phyloP scores from a whole-genome alignment of 495 filamentous ascomycete genomes.

The Podospora pseudopauciseta region DNA sequence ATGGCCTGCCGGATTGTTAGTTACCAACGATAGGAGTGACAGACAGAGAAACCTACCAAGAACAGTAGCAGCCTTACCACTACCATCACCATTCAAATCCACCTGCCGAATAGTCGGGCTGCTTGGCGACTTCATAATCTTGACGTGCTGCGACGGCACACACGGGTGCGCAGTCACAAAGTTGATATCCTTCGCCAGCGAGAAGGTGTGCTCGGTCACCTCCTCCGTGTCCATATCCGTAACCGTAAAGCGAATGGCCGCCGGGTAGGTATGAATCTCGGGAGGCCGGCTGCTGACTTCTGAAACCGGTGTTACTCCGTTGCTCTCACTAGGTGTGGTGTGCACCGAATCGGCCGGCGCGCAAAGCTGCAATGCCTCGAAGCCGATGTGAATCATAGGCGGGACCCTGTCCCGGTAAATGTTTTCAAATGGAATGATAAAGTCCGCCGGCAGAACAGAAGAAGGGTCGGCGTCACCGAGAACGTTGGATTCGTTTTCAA shows the following conservation, averaged over 20 bases:
- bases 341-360: slow-evolving; percentile 34
- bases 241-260: slow-evolving; percentile 51
- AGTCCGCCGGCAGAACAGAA: slow-evolving; percentile 54
- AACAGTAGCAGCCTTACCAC: slow-evolving; percentile 38
- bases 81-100: slow-evolving; percentile 42
- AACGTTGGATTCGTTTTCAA: slow-evolving; percentile 52
- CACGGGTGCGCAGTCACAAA: slow-evolving; percentile 67
- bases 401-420: slow-evolving; percentile 42
- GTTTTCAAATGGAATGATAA: slow-evolving; percentile 53
- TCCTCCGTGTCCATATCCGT: slow-evolving; percentile 35
- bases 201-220: slow-evolving; percentile 42
- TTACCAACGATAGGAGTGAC: not conserved
- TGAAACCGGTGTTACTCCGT: slow-evolving; percentile 31
- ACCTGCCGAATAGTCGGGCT: slow-evolving; percentile 52
- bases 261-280: slow-evolving; percentile 46
- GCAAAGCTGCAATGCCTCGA: slow-evolving; percentile 43
- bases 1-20: slow-evolving; percentile 47
- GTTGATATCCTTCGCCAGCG: slow-evolving; percentile 58
- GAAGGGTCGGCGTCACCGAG: slow-evolving; percentile 48
- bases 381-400: slow-evolving; percentile 37
- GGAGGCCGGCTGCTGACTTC: slow-evolving; percentile 32
- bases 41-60: slow-evolving; percentile 32
- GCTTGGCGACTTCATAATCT: slow-evolving; percentile 45
- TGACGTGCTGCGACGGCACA: slow-evolving; percentile 51
- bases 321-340: slow-evolving; percentile 35